These are phyloP conservation scores for Houttuynia cordata DNA, from an alignment of 164 flowering plant species.

Conservation along the genomic window DNA sequence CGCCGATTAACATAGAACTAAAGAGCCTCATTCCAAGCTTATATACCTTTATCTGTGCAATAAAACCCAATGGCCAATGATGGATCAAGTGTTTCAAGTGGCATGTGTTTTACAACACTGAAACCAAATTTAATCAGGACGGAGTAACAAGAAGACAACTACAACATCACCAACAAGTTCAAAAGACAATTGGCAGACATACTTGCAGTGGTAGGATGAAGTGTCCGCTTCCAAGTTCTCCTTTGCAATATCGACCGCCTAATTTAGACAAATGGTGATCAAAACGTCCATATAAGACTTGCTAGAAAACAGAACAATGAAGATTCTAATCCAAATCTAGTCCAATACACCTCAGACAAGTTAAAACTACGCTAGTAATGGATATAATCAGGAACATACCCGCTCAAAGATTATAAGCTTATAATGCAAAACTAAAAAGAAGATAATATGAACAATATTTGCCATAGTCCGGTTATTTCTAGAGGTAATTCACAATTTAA, in stretches of 20 bases:
- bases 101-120: constrained; percentile 51
- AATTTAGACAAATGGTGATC: background rate
- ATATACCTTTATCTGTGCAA: constrained; percentile 65
- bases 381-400: background rate
- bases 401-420: background rate
- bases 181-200: constrained; percentile 10
- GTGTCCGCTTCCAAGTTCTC: constrained; percentile 56
- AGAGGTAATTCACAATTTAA: too few relatives aligned
- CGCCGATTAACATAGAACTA: background rate
- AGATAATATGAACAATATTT: too few relatives aligned
- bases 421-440: background rate
- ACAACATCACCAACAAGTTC: background rate
- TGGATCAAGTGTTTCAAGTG: constrained; percentile 66
- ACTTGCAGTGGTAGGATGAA: constrained; percentile 88
- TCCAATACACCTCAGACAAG: too few relatives aligned
- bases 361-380: too few relatives aligned
- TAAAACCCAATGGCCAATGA: constrained; percentile 89
- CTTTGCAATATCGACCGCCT: constrained; percentile 46
- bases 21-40: background rate
- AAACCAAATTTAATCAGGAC: background rate
- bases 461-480: too few relatives aligned
- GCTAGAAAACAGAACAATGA: background rate
- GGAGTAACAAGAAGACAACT: background rate
- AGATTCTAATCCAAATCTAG: background rate
- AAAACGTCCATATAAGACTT: background rate